Evolutionary conservation across 495 filamentous ascomycete genomes (phyloP), one percentile per base, ranked within the genome.

Genomic region (Talaromyces trachyspermus): DNA sequence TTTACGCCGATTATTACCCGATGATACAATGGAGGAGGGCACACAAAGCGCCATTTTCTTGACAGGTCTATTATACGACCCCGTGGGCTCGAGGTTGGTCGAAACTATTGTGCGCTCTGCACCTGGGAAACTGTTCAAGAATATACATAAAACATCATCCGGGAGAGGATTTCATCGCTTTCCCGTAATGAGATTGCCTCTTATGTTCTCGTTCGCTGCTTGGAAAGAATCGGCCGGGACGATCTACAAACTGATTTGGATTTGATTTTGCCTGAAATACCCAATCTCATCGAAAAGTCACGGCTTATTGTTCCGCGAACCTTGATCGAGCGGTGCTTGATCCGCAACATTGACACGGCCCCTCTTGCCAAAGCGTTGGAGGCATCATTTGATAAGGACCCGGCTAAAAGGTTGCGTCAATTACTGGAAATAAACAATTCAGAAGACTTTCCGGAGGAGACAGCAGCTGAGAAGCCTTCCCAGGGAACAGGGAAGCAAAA

Each of bases 121-220:
- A 23, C 89, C 90, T 0, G 89, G 87, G 23, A 95, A 87, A 57
- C 73, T 86, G 15, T 97, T 97, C 75, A 95, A 95, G 59, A 74
- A 76, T 17, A 61, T 98, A 0, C 85, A 91, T 58, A 77, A 74
- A 78, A 80, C 38, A 77, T 85, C 49, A 84, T 97, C 50, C 79
- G 77, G 46, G 81, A 83, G 1, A 78, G 87, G 5, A 83, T 97
- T 36, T 77, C 77, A 3, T 84, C 77, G 29, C 69, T 95, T 26
- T 75, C 91, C 1, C 84, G 88, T 35, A 97, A 97, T 61, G 88
- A 88, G 51, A 87, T 88, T 48, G 88, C 92, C 7, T 81, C 80
- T 17, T 97, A 92, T 56, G 85, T 91, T 4, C 85, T 88, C 7
- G 79, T 86, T 49, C 76, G 77, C 30, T 78, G 90, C 3, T 66